These are phyloP conservation scores for Vitis cinerea DNA, from an alignment of 164 flowering plant species.

Conservation along the genomic window DNA sequence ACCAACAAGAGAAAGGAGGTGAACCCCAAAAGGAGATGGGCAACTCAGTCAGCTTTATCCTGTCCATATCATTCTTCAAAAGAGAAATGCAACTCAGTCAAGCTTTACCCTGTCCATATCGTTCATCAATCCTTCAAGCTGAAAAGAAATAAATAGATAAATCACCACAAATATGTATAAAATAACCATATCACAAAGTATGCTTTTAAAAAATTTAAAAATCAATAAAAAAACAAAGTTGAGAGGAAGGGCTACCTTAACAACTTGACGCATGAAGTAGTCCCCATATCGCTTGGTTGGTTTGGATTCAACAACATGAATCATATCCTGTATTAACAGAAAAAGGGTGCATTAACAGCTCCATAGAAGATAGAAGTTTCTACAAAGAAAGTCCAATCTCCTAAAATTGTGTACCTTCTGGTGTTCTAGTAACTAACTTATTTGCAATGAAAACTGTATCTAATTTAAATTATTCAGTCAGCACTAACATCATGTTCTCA, in stretches of 20 bases:
- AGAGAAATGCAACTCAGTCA: slow-evolving; percentile 29
- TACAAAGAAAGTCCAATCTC: not conserved
- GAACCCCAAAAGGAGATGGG: not conserved
- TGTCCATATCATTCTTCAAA: slow-evolving; percentile 66
- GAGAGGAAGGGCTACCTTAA: slow-evolving; percentile 50
- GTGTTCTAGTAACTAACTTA: not conserved
- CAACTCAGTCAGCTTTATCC: slow-evolving; percentile 56
- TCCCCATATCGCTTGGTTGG: slow-evolving; percentile 82
- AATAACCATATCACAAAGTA: too few species aligned
- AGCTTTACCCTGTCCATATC: slow-evolving; percentile 72
- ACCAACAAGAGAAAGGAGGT: not conserved
- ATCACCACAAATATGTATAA: not conserved
- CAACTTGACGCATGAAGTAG: slow-evolving; percentile 87
- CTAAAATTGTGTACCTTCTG: not conserved
- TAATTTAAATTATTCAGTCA: not conserved
- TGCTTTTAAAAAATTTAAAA: not conserved
- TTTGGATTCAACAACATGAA: slow-evolving; percentile 76
- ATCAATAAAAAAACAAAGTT: not conserved
- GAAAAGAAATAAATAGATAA: slow-evolving; percentile 17
- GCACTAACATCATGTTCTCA: too few species aligned
- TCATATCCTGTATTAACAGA: slow-evolving; percentile 59
- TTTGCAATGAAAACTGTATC: not conserved
- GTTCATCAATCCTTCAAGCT: slow-evolving; percentile 79
- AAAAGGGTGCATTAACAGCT: not conserved
- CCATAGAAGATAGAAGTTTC: not conserved